These are phyloP conservation scores for Collybiopsis confluens DNA, from an alignment of 768 basidiomycete species.

Conservation along the genomic window DNA sequence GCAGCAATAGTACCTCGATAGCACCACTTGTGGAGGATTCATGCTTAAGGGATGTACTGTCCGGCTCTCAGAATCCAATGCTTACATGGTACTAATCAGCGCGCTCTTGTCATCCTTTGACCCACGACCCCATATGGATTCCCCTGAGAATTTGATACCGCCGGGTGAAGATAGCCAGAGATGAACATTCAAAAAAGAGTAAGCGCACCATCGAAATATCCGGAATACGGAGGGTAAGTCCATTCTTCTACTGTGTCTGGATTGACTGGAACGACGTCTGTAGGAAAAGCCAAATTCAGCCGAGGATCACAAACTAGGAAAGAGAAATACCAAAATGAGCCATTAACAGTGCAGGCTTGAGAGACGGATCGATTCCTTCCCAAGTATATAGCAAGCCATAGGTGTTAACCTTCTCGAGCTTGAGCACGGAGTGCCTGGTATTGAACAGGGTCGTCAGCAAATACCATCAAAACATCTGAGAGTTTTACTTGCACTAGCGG, in stretches of 20 bases:
- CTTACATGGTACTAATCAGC: conserved; percentile 61
- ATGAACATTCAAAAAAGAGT: neutral
- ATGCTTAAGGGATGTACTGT: neutral
- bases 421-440: conserved; percentile 50
- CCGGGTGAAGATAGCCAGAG: neutral
- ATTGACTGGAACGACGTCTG: conserved; percentile 69
- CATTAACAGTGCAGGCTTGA: conserved; percentile 70
- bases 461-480: neutral
- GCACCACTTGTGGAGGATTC: conserved; percentile 36
- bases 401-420: conserved; percentile 68
- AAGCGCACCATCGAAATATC: conserved; percentile 55
- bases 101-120: conserved; percentile 72
- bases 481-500: conserved; percentile 58
- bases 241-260: conserved; percentile 51
- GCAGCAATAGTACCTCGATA: conserved; percentile 60
- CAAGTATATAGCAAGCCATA: conserved; percentile 74
- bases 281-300: neutral
- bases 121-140: conserved; percentile 75
- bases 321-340: conserved; percentile 54
- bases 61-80: conserved; percentile 7
- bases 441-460: neutral
- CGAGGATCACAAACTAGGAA: neutral
- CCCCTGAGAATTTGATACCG: conserved; percentile 24
- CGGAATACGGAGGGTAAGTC: conserved; percentile 61
- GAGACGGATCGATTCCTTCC: conserved; percentile 53